These are phyloP conservation scores for Phialocephala subalpina DNA, from an alignment of 2,329 filamentous ascomycete genomes.

Conservation along the genomic window DNA sequence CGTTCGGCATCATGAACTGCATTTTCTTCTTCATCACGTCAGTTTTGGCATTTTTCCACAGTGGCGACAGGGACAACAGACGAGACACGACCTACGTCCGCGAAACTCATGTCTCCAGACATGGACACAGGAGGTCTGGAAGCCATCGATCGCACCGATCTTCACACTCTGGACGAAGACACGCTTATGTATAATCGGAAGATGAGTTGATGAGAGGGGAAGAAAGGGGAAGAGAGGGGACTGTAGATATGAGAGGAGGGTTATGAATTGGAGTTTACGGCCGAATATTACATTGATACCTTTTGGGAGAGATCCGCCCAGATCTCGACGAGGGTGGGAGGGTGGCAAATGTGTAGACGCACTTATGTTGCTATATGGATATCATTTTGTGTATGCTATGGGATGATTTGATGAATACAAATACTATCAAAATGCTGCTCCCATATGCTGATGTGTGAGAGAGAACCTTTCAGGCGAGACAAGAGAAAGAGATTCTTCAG, in stretches of 20 bases:
- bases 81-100: constrained; percentile 38
- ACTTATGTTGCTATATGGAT: neutral
- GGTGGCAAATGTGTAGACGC: neutral
- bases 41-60: constrained; percentile 65
- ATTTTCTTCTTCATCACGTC: constrained; percentile 83
- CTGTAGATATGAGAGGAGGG: neutral
- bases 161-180: constrained; percentile 38
- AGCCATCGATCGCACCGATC: constrained; percentile 42
- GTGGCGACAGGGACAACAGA: constrained; percentile 20
- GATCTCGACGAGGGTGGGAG: neutral
- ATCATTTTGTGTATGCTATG: constrained; percentile 7
- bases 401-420: constrained; percentile 1
- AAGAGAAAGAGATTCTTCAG: too few species aligned
- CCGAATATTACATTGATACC: constrained; percentile 4
- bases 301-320: neutral
- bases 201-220: neutral
- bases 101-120: constrained; percentile 40
- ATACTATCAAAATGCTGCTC: too few species aligned
- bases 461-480: too few species aligned
- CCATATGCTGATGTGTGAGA: too few species aligned
- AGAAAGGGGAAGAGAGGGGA: neutral
- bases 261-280: constrained; percentile 9
- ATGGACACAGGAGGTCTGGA: constrained; percentile 41
- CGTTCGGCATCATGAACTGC: constrained; percentile 87
- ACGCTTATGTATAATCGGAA: constrained; percentile 43